Percentiles rank a stretch among this genome's conserved stretches.
Evolutionary conservation across 2,329 filamentous ascomycete genomes (phyloP).

Genomic region (Aaosphaeria pasadenensis): DNA sequence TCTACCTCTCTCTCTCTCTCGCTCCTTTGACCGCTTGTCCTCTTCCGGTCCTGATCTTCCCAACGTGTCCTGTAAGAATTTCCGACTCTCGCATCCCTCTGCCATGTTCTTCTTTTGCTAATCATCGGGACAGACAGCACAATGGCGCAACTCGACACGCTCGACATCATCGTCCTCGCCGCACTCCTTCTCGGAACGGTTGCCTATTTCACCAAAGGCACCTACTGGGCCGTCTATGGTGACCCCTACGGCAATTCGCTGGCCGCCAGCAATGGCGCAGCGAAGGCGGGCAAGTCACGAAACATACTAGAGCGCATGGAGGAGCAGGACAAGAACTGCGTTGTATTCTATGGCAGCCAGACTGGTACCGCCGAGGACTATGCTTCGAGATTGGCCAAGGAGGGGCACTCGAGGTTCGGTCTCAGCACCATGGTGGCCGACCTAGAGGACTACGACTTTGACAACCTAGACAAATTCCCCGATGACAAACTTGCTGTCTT

Average conservation of each 20-base stretch:
- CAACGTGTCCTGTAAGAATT: conserved; percentile 1
- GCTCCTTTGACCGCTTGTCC: conserved; percentile 14
- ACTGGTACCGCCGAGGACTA: conserved; percentile 99
- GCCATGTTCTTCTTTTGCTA: conserved; percentile 7
- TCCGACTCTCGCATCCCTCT: conserved; percentile 6
- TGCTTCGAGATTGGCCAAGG: conserved; percentile 91
- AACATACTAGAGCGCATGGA: conserved; percentile 97
- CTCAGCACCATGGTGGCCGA: conserved; percentile 98
- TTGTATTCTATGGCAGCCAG: conserved; percentile 98
- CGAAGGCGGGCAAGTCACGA: conserved; percentile 79
- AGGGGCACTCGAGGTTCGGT: conserved; percentile 93
- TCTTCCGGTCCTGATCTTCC: conserved; percentile 17
- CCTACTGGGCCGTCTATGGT: conserved; percentile 83
- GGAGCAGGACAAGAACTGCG: conserved; percentile 91
- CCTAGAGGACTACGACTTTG: conserved; percentile 95
- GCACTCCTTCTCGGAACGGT: conserved; percentile 80
- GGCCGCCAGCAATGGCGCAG: conserved; percentile 61
- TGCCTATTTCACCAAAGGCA: conserved; percentile 98
- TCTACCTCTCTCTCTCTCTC: too few relatives aligned
- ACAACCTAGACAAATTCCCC: conserved; percentile 85
- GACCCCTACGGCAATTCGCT: conserved; percentile 82
- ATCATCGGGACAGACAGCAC: conserved; percentile 24
- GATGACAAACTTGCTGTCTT: conserved; percentile 93
- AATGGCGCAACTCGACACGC: conserved; percentile 95
- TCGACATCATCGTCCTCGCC: conserved; percentile 90